Base-by-base conservation (phyloP, 192 early-diverging fungal genomes). In the Coemansia sp. region DNA sequence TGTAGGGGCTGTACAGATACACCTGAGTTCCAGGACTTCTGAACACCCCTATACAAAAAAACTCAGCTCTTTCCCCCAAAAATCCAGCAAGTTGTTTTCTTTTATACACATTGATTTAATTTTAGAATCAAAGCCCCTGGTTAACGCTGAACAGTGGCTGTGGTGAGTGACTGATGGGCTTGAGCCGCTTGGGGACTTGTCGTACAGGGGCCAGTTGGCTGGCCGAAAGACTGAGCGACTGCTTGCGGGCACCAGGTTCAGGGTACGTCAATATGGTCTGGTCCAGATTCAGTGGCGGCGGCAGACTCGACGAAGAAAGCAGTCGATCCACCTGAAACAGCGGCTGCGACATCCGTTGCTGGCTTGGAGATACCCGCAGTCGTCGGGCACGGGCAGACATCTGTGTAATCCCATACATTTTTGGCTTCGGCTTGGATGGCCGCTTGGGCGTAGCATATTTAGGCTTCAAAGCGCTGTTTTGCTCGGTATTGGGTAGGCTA, bases 281-380 rank as follows among this genome's bases (percentile, higher is more conserved):
- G 26, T 64, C 68, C 11, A 60, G 26, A 39, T 56, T 28, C 37
- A 56, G 52, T 36, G 51, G 58, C 50, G 56, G 62, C 15, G 60
- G 49, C 16, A n/a, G 32, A 6, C 16, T 14, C 10, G 40, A 32
- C 3, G 45, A 48, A 15, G 42, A 21, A 2, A n/a, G 17, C 55
- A 21, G 45, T 28, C 28, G 10, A 11, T 47, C 45, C 21, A 47
- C 26, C 26, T 47, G 45, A 47, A 47, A 47, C 45, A 47, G 50
- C 10, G 46, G 20, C 20, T 38, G 15, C 3, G 23, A 10, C 15
- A 15, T 28, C 12, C 48, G 53, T 30, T 26, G 42, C 30, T 58
- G 36, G 11, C 11, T 56, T 6, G 66, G 59, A 40, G 66, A 62
- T 14, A 53, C 59, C 9, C 36, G 53, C 28, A 69, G 42, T n/a